phyloP scores from a whole-genome alignment of 129 eudicot genomes.

The Artemisia tridentata region DNA sequence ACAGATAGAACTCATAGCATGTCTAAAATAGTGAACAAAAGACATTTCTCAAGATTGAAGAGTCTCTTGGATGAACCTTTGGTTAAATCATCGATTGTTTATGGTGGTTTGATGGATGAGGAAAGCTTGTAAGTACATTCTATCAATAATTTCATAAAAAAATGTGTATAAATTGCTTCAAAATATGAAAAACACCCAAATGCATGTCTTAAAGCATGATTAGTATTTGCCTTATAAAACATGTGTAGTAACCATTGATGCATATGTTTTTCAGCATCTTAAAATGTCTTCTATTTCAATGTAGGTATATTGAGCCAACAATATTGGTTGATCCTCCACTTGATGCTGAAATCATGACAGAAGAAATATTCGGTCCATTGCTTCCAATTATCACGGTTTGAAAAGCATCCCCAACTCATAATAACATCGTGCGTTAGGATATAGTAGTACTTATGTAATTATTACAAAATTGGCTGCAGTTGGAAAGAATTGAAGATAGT shows the following conservation, averaged over 20 bases:
- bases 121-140: constrained; percentile 55
- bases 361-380: constrained; percentile 89
- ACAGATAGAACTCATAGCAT: constrained; percentile 39
- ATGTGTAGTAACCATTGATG: neutral
- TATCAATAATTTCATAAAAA: neutral
- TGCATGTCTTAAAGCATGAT: neutral
- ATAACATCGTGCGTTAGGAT: neutral
- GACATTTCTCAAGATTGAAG: constrained; percentile 53
- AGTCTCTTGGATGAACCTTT: constrained; percentile 57
- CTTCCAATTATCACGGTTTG: constrained; percentile 80
- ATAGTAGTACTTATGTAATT: neutral
- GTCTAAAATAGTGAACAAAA: constrained; percentile 62
- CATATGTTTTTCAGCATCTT: neutral
- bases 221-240: neutral
- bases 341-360: constrained; percentile 63
- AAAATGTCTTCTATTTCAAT: neutral
- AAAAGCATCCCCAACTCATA: neutral
- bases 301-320: constrained; percentile 80
- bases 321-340: constrained; percentile 82
- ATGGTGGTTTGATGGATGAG: constrained; percentile 76
- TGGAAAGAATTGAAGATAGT: constrained; percentile 73
- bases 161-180: neutral
- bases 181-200: neutral
- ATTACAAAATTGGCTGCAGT: constrained; percentile 34
- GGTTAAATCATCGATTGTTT: constrained; percentile 51